Evolutionary conservation across 2,329 filamentous ascomycete species (phyloP).

Genomic region (Ceratocystis destructans): DNA sequence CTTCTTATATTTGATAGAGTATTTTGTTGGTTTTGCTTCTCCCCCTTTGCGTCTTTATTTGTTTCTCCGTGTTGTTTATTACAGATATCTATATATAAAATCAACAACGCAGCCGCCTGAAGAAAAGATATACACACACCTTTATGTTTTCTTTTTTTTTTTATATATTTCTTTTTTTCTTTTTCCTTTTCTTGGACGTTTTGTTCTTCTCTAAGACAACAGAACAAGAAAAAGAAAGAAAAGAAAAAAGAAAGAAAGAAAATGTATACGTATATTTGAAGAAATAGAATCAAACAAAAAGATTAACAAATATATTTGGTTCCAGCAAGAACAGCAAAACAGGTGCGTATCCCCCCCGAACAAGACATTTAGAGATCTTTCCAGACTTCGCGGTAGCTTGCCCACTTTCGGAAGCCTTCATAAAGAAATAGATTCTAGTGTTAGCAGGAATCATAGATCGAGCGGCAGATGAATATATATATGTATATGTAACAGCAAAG

Average conservation of each 20-base stretch:
- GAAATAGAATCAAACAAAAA: not conserved
- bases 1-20: slow-evolving; percentile 7
- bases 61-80: not conserved
- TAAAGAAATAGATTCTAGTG: slow-evolving; percentile 7
- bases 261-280: not conserved
- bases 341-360: not conserved
- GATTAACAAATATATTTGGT: not conserved
- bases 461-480: not conserved
- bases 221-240: not conserved
- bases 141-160: not conserved
- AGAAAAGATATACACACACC: too few species aligned
- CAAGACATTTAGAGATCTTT: slow-evolving; percentile 25
- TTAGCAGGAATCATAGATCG: not conserved
- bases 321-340: not conserved
- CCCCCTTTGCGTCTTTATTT: not conserved
- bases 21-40: not conserved
- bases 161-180: not conserved
- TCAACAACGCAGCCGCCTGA: not conserved
- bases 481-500: too few species aligned
- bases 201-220: not conserved
- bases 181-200: not conserved
- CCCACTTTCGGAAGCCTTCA: slow-evolving; percentile 45
- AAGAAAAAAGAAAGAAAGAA: not conserved
- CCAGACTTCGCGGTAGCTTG: slow-evolving; percentile 43
- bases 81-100: slow-evolving; percentile 1